Conservation (phyloP, 352 stramenopile species). For the Globisporangium spinosum region DNA sequence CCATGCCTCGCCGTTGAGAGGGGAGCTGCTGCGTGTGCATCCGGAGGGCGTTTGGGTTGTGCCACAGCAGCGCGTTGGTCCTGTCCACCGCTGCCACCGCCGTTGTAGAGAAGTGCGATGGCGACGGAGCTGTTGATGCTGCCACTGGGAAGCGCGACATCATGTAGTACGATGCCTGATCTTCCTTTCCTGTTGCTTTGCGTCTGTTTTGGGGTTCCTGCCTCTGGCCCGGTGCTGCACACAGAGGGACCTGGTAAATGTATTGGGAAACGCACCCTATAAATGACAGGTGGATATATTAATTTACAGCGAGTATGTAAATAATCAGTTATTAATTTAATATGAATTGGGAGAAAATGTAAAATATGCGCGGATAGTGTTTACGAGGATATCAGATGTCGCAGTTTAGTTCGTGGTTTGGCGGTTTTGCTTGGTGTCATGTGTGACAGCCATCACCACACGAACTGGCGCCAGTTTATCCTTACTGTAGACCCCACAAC, state of each 20-base stretch:
- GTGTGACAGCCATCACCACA: neutral
- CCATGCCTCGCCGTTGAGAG: neutral
- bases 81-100: no score
- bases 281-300: neutral
- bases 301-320: neutral
- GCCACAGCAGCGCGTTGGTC: neutral
- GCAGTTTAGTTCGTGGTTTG: neutral
- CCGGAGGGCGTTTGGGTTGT: neutral
- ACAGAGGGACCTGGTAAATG: neutral
- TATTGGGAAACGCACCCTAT: constrained; percentile 2
- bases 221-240: neutral
- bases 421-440: no score
- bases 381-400: neutral
- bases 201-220: neutral
- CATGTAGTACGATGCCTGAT: neutral
- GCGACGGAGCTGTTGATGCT: neutral
- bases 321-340: neutral
- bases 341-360: neutral
- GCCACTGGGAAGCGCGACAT: neutral
- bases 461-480: neutral
- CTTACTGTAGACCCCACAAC: neutral
- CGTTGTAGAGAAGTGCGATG: neutral
- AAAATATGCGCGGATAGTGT: no score
- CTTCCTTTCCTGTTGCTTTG: neutral
- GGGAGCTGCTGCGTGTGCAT: neutral